These are phyloP conservation scores for Pelagophyceae sp. DNA, from an alignment of 352 stramenopile species.

Conservation along the genomic window DNA sequence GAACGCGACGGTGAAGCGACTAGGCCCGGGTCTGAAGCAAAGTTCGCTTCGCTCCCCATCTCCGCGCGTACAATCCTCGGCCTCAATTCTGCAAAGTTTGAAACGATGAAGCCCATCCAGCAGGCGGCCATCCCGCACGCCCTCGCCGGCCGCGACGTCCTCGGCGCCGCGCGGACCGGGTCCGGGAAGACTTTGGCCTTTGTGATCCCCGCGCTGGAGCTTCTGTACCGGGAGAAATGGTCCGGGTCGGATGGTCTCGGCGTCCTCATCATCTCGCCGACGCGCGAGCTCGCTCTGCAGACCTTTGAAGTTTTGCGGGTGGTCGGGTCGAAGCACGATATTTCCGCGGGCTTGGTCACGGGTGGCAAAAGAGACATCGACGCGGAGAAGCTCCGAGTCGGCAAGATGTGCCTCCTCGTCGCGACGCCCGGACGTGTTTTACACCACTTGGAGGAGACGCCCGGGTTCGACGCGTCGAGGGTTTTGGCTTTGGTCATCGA, in stretches of 20 bases:
- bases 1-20: too few species aligned
- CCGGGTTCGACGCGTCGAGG: slow-evolving; percentile 83
- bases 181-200: slow-evolving; percentile 86
- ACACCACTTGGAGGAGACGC: slow-evolving; percentile 97
- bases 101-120: slow-evolving; percentile 80
- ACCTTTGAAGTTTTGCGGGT: slow-evolving; percentile 96
- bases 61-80: not conserved
- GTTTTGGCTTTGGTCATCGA: slow-evolving; percentile 75
- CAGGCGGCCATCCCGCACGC: slow-evolving; percentile 78
- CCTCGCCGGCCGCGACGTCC: slow-evolving; percentile 73
- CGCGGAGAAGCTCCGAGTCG: slow-evolving; percentile 85
- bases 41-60: not conserved
- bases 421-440: slow-evolving; percentile 88
- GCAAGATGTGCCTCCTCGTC: slow-evolving; percentile 92
- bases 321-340: slow-evolving; percentile 85
- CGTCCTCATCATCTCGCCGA: slow-evolving; percentile 92
- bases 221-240: slow-evolving; percentile 43
- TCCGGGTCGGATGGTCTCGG: slow-evolving; percentile 80
- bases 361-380: slow-evolving; percentile 80
- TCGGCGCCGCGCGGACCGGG: slow-evolving; percentile 66
- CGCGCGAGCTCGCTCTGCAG: slow-evolving; percentile 94
- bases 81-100: slow-evolving; percentile 45
- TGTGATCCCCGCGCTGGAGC: slow-evolving; percentile 72
- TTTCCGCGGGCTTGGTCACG: slow-evolving; percentile 91
- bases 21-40: not conserved